A percentile compares a stretch with the other conserved stretches of the same genome.
Evolutionary conservation across 164 flowering plant genomes (phyloP).

Genomic region (Chimonanthus salicifolius): DNA sequence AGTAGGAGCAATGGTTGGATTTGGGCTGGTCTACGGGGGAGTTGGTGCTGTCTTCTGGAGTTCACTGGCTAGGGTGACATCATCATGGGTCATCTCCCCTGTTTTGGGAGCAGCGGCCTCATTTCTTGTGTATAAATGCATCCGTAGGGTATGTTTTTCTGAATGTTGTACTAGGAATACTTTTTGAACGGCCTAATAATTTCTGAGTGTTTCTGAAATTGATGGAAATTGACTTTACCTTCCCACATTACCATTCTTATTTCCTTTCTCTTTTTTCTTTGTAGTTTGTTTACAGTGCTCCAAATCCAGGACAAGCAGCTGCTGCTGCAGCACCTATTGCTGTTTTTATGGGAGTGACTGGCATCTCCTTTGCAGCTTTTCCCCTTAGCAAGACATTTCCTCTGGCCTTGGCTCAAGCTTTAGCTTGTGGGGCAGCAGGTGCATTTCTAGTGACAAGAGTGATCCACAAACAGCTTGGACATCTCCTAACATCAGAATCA

Average conservation of each 20-base stretch:
- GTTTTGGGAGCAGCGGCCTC: constrained; percentile 78
- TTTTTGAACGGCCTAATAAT: background rate
- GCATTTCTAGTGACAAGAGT: constrained; percentile 60
- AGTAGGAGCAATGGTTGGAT: constrained; percentile 98
- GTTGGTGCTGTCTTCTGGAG: constrained; percentile 97
- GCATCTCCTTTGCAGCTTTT: constrained; percentile 74
- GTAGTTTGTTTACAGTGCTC: constrained; percentile 97
- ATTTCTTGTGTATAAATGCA: constrained; percentile 96
- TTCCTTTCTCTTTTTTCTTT: constrained; percentile 13
- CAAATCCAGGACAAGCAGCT: constrained; percentile 94
- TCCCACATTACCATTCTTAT: background rate
- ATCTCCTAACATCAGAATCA: constrained; percentile 44
- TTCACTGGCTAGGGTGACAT: constrained; percentile 80
- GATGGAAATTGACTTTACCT: background rate
- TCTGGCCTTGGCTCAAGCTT: constrained; percentile 65
- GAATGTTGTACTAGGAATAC: background rate
- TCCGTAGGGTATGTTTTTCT: constrained; percentile 72
- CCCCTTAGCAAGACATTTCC: constrained; percentile 69
- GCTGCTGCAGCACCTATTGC: constrained; percentile 95
- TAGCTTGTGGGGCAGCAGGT: constrained; percentile 66
- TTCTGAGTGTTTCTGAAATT: background rate
- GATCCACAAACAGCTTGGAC: constrained; percentile 79
- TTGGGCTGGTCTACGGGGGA: constrained; percentile 90
- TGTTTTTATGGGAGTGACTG: constrained; percentile 78
- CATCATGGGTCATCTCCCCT: constrained; percentile 97